These are phyloP conservation scores for Bauhinia variegata DNA, from an alignment of 306 rosid species.

Conservation along the genomic window DNA sequence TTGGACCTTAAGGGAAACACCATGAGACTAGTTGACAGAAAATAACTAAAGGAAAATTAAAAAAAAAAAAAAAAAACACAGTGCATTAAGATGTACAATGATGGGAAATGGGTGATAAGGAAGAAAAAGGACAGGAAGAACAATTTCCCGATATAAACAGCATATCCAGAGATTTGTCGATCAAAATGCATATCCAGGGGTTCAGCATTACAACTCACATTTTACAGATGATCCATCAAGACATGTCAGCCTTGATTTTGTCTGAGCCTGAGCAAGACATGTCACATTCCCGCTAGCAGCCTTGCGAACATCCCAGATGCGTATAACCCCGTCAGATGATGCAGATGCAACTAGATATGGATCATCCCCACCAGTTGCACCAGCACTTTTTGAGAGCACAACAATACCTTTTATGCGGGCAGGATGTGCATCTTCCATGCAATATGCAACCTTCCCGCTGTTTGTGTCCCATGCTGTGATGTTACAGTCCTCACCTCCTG, in stretches of 20 bases:
- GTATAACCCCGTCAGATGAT: constrained; percentile 84
- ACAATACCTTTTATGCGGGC: constrained; percentile 87
- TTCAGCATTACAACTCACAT: constrained; percentile 51
- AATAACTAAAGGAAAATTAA: background rate
- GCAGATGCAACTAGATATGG: constrained; percentile 82
- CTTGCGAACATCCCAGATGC: constrained; percentile 95
- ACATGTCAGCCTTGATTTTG: constrained; percentile 83
- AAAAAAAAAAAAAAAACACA: no score
- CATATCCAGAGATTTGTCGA: no score
- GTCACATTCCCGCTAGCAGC: constrained; percentile 57
- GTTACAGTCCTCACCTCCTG: constrained; percentile 81
- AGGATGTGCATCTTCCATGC: constrained; percentile 75
- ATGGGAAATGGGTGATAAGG: background rate
- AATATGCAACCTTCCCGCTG: constrained; percentile 73
- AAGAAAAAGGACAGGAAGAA: constrained; percentile 15
- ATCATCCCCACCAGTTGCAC: constrained; percentile 56
- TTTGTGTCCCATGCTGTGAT: constrained; percentile 85
- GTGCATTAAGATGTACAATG: background rate
- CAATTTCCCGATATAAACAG: background rate
- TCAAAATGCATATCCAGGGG: background rate
- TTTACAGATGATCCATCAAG: constrained; percentile 83
- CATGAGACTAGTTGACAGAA: background rate
- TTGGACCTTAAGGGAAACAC: background rate
- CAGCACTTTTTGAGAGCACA: constrained; percentile 48
- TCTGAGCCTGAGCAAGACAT: constrained; percentile 76